Conservation (phyloP, 495 filamentous ascomycete genomes). For the Penicillium lividum region DNA sequence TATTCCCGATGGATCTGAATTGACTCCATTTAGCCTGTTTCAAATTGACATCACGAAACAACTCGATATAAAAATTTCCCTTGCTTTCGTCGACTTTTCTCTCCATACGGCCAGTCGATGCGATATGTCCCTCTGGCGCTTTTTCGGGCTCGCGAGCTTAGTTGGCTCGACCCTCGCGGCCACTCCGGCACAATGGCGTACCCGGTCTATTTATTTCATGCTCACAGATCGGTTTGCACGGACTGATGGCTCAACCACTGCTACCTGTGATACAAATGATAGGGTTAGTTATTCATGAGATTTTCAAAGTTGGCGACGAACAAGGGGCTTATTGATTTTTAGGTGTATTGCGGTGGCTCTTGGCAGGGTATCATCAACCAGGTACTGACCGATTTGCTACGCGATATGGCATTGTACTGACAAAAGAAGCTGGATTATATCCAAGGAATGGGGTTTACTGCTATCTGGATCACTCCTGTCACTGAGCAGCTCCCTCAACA, state of each 20-base stretch:
- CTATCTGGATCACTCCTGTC: conserved; percentile 81
- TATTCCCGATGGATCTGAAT: conserved; percentile 7
- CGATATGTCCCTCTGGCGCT: conserved; percentile 16
- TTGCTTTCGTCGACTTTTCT: not conserved
- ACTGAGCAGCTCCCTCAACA: conserved; percentile 58
- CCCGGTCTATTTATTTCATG: conserved; percentile 71
- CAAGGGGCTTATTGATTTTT: not conserved
- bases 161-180: conserved; percentile 35
- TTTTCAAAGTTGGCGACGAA: not conserved
- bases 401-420: conserved; percentile 9
- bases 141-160: conserved; percentile 23
- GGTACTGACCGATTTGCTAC: conserved; percentile 29
- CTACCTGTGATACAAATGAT: conserved; percentile 47
- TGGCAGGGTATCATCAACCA: conserved; percentile 71
- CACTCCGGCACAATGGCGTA: conserved; percentile 57
- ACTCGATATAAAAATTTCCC: not conserved
- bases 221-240: conserved; percentile 76
- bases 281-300: conserved; percentile 21
- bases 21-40: conserved; percentile 1
- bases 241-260: conserved; percentile 63
- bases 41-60: conserved; percentile 3
- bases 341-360: conserved; percentile 73
- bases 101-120: not conserved
- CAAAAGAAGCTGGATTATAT: conserved; percentile 51
- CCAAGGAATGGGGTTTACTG: conserved; percentile 77